phyloP scores from a whole-genome alignment of 2,329 filamentous ascomycete species.

The Talaromyces sp. region DNA sequence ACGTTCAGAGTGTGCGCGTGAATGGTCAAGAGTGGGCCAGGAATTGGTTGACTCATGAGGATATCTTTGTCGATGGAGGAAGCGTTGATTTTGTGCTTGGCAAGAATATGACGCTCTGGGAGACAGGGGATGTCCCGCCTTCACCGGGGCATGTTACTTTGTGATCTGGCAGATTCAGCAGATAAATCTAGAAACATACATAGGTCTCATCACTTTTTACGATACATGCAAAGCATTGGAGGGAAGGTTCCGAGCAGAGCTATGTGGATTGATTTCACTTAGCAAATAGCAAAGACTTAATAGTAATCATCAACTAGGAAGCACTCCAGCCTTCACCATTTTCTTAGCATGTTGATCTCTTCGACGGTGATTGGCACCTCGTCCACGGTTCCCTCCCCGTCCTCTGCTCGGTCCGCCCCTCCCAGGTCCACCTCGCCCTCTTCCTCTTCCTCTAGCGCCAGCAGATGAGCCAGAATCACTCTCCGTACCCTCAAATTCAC shows the following conservation, averaged over 20 bases:
- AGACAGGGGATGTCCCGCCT: slow-evolving; percentile 51
- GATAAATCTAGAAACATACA: not conserved
- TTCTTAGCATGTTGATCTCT: slow-evolving; percentile 65
- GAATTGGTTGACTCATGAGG: slow-evolving; percentile 56
- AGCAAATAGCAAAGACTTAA: not conserved
- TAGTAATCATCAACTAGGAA: slow-evolving; percentile 25
- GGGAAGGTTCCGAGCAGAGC: not conserved
- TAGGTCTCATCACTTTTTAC: not conserved
- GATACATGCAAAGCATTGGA: not conserved
- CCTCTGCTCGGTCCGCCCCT: slow-evolving; percentile 39
- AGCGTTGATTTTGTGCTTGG: slow-evolving; percentile 49
- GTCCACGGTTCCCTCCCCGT: slow-evolving; percentile 51
- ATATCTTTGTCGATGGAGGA: slow-evolving; percentile 43
- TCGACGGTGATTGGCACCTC: slow-evolving; percentile 79
- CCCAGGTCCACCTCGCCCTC: slow-evolving; percentile 47
- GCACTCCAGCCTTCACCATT: slow-evolving; percentile 55
- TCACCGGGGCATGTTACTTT: slow-evolving; percentile 43
- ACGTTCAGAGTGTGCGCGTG: slow-evolving; percentile 53
- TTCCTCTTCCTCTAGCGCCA: slow-evolving; percentile 44
- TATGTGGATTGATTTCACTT: not conserved
- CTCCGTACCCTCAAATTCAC: slow-evolving; percentile 24
- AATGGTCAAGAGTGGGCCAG: slow-evolving; percentile 52
- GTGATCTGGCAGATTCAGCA: not conserved
- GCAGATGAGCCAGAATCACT: slow-evolving; percentile 27
- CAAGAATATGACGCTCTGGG: slow-evolving; percentile 42